phyloP scores from a whole-genome alignment of 495 filamentous ascomycete genomes.

The Aspergillus asperescens region DNA sequence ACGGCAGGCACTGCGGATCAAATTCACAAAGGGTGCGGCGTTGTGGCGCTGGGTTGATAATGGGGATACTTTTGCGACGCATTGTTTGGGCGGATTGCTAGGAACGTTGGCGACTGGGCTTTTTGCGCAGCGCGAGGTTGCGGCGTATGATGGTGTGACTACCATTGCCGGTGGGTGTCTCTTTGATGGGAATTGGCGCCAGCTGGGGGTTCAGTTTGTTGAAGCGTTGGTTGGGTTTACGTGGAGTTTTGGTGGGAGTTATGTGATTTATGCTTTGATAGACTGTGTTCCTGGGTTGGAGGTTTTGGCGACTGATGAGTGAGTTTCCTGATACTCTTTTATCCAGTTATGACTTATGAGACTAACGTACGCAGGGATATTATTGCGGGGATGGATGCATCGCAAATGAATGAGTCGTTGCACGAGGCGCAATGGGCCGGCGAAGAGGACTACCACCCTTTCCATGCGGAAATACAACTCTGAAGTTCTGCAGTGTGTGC shows the following conservation, averaged over 20 bases:
- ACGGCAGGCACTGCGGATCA: slow-evolving; percentile 44
- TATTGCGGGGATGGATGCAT: slow-evolving; percentile 42
- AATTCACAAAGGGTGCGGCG: slow-evolving; percentile 37
- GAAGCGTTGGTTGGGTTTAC: slow-evolving; percentile 39
- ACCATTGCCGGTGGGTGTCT: slow-evolving; percentile 34
- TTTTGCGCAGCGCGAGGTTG: slow-evolving; percentile 36
- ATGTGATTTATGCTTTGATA: slow-evolving; percentile 25
- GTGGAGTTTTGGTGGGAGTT: slow-evolving; percentile 33
- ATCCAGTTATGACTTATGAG: neutral
- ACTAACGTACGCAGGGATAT: slow-evolving; percentile 31
- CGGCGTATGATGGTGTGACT: slow-evolving; percentile 38
- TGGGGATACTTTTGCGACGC: slow-evolving; percentile 44
- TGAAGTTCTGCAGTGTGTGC: slow-evolving; percentile 1
- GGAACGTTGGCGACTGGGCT: slow-evolving; percentile 36
- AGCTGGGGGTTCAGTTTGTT: slow-evolving; percentile 48
- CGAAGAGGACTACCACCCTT: slow-evolving; percentile 44
- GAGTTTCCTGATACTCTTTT: slow-evolving; percentile 5
- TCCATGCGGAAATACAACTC: slow-evolving; percentile 19
- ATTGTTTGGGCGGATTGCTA: slow-evolving; percentile 38
- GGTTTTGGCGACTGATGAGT: slow-evolving; percentile 31
- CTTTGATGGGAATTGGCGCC: slow-evolving; percentile 49
- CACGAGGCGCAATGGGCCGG: slow-evolving; percentile 33
- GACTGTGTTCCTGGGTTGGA: slow-evolving; percentile 34
- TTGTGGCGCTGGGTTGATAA: slow-evolving; percentile 40
- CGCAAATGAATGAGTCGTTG: slow-evolving; percentile 45